Conservation (phyloP, 2,329 filamentous ascomycete genomes). For the Thermothelomyces thermophilus region DNA sequence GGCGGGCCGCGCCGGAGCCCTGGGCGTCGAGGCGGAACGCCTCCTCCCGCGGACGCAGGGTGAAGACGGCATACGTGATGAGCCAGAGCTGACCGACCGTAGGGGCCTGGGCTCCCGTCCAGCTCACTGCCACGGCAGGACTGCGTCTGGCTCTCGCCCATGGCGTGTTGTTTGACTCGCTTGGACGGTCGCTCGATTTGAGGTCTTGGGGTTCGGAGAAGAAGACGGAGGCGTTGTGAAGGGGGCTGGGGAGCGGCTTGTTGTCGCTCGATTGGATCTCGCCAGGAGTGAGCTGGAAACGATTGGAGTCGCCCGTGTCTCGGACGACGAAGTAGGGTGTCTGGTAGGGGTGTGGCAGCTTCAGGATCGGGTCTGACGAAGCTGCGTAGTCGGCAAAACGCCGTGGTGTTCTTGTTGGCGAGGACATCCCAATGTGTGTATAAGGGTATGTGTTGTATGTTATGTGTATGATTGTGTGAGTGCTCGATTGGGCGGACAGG, state of each 20-base stretch:
- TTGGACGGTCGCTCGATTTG: slow-evolving; percentile 29
- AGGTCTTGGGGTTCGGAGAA: slow-evolving; percentile 30
- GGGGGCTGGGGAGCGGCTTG: slow-evolving; percentile 19
- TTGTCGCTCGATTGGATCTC: slow-evolving; percentile 6
- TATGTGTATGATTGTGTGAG: no score
- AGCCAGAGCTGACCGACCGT: slow-evolving; percentile 48
- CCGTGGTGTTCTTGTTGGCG: slow-evolving; percentile 17
- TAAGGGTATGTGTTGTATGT: no score
- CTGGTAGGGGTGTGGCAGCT: slow-evolving; percentile 29
- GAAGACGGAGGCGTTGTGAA: slow-evolving; percentile 26
- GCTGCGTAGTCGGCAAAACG: slow-evolving; percentile 24
- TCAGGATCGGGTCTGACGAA: slow-evolving; percentile 25
- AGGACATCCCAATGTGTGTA: slow-evolving; percentile 12
- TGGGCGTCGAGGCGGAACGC: slow-evolving; percentile 41
- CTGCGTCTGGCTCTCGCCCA: slow-evolving; percentile 52
- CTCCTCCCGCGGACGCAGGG: slow-evolving; percentile 42
- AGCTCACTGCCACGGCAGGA: slow-evolving; percentile 40
- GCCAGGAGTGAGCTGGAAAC: slow-evolving; percentile 19
- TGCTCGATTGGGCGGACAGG: no score
- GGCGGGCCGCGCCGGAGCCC: slow-evolving; percentile 27
- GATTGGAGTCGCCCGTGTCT: slow-evolving; percentile 10
- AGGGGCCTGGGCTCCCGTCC: slow-evolving; percentile 37
- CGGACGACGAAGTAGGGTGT: slow-evolving; percentile 27
- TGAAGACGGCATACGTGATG: slow-evolving; percentile 46
- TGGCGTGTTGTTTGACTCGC: slow-evolving; percentile 47